A percentile compares a stretch with the other conserved stretches of the same genome.
Evolutionary conservation across 352 stramenopile species (phyloP).

Genomic region (Pythium coloratum): DNA sequence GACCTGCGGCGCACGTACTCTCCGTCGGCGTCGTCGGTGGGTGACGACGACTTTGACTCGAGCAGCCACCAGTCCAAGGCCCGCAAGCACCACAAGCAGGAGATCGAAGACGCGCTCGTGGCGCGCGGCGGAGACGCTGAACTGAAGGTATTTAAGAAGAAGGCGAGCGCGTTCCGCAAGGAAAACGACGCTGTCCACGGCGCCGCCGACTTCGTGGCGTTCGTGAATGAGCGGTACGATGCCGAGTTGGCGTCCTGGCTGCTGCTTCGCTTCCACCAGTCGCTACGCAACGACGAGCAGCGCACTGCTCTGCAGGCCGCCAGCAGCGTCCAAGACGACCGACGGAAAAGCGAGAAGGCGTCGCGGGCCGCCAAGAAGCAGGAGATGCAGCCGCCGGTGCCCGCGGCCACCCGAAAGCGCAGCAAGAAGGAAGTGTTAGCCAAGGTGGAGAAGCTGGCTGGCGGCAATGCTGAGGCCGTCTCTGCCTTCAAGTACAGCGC

Average conservation of each 20-base stretch:
- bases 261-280: conserved; percentile 46
- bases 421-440: conserved; percentile 70
- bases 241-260: conserved; percentile 59
- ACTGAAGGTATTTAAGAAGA: conserved; percentile 76
- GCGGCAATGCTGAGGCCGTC: conserved; percentile 47
- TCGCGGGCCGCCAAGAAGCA: neutral
- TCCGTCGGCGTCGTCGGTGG: conserved; percentile 14
- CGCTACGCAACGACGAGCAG: conserved; percentile 62
- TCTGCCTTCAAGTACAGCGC: conserved; percentile 66
- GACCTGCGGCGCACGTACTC: conserved; percentile 39
- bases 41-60: conserved; percentile 19
- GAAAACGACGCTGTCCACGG: conserved; percentile 63
- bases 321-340: conserved; percentile 23
- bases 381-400: neutral
- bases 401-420: conserved; percentile 40
- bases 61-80: conserved; percentile 20
- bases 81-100: conserved; percentile 51
- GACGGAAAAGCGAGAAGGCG: conserved; percentile 15
- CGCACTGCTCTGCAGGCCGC: conserved; percentile 39
- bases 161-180: conserved; percentile 58
- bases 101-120: conserved; percentile 69
- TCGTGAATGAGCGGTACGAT: conserved; percentile 54
- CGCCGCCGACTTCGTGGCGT: conserved; percentile 50
- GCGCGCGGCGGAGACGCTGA: conserved; percentile 45
- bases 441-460: conserved; percentile 54